These are phyloP conservation scores for Malassezia obtusa DNA, from an alignment of 1,284 basidiomycete species.

Conservation along the genomic window DNA sequence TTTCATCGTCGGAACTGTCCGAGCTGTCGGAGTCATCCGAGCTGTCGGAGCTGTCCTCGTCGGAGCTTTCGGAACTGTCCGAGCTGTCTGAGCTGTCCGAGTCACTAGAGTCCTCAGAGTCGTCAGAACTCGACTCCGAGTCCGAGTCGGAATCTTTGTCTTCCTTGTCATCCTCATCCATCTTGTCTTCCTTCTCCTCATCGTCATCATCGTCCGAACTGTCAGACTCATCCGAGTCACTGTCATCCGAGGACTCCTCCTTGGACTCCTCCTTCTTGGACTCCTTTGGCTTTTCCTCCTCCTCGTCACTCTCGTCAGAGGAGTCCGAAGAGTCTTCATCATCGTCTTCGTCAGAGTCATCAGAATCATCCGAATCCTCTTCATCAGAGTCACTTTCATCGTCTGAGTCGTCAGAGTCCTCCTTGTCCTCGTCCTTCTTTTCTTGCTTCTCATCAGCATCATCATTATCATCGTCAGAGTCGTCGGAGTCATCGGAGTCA, in stretches of 20 bases:
- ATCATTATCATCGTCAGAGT: no score
- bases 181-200: slow-evolving; percentile 1
- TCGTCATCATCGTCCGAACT: slow-evolving; percentile 15
- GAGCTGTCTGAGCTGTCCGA: slow-evolving; percentile 13
- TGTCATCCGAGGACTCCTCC: background rate
- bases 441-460: slow-evolving; percentile 11
- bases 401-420: slow-evolving; percentile 11
- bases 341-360: slow-evolving; percentile 20
- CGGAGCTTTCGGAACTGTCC: slow-evolving; percentile 17
- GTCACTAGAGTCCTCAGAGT: slow-evolving; percentile 4
- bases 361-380: slow-evolving; percentile 16
- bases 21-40: background rate
- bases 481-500: no score
- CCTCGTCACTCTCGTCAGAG: slow-evolving; percentile 17
- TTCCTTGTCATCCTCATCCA: slow-evolving; percentile 25
- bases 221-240: background rate
- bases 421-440: slow-evolving; percentile 8
- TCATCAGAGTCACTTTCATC: slow-evolving; percentile 3
- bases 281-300: slow-evolving; percentile 12
- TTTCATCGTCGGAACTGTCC: slow-evolving; percentile 17
- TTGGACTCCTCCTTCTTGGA: slow-evolving; percentile 10
- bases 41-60: slow-evolving; percentile 26
- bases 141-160: background rate
- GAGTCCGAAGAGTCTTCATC: no score
- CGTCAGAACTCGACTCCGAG: slow-evolving; percentile 3